phyloP scores from a whole-genome alignment of 371 early-diverging fungal genomes.

The Mortierella sp. region DNA sequence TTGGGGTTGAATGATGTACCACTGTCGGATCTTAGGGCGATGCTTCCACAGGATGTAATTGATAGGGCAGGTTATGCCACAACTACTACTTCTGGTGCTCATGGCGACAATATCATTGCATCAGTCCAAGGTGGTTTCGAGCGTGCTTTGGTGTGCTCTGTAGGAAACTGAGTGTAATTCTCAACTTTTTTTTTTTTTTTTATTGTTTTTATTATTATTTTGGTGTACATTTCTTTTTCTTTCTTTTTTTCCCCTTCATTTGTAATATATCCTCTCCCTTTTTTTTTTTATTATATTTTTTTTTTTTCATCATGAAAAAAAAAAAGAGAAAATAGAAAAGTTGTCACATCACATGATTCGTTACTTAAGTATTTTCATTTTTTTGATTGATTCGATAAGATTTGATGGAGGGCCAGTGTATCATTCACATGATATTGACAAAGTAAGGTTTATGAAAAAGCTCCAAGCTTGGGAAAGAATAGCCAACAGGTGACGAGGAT shows the following conservation, averaged over 20 bases:
- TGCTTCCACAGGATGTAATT: constrained; percentile 22
- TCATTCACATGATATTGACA: no score
- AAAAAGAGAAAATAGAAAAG: no score
- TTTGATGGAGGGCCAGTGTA: no score
- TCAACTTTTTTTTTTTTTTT: not conserved
- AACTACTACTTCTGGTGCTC: not conserved
- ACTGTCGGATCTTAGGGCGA: constrained; percentile 5
- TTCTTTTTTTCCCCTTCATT: not conserved
- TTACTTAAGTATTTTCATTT: no score
- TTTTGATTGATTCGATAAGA: no score
- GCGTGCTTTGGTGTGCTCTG: constrained; percentile 26
- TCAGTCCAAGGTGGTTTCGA: constrained; percentile 32
- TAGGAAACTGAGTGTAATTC: not conserved
- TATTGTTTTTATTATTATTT: constrained; percentile 2
- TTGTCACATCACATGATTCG: no score
- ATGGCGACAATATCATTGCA: constrained; percentile 4
- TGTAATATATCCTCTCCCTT: no score
- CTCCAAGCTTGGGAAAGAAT: no score
- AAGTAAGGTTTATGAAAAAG: no score
- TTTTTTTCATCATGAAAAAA: no score
- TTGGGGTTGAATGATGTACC: constrained; percentile 26
- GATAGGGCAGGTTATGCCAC: constrained; percentile 15
- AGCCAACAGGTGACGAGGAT: no score
- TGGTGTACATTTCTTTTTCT: constrained; percentile 2
- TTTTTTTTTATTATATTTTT: no score